phyloP scores from a whole-genome alignment of 192 early-diverging fungal genomes.

The Coemansia sp. region DNA sequence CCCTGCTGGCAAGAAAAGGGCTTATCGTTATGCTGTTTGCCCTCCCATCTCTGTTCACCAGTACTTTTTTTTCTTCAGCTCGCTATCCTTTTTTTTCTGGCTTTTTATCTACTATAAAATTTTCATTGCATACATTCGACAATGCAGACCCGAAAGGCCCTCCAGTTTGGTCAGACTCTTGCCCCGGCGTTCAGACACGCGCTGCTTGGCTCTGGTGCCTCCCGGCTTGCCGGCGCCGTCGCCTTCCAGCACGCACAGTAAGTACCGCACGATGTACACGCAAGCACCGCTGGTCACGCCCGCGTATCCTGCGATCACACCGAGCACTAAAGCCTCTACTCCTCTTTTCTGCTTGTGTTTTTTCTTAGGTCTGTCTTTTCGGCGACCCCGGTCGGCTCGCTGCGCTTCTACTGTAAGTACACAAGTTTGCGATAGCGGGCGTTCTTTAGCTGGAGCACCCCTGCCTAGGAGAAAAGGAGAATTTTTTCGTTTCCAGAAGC shows the following conservation, averaged over 20 bases:
- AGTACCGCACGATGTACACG: slow-evolving; percentile 11
- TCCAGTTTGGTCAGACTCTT: slow-evolving; percentile 42
- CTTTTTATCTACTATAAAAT: slow-evolving; percentile 9
- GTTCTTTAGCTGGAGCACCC: neutral
- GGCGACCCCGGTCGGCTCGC: slow-evolving; percentile 14
- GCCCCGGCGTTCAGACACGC: slow-evolving; percentile 43
- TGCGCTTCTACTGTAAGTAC: slow-evolving; percentile 55
- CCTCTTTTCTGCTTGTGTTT: neutral
- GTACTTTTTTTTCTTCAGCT: neutral
- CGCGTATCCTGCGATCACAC: neutral
- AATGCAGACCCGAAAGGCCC: slow-evolving; percentile 48
- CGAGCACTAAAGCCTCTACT: neutral
- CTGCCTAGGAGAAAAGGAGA: slow-evolving; percentile 15
- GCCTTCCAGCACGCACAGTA: slow-evolving; percentile 47
- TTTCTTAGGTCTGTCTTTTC: slow-evolving; percentile 37
- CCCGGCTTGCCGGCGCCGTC: slow-evolving; percentile 29
- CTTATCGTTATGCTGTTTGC: neutral
- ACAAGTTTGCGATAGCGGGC: neutral
- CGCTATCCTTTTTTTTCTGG: slow-evolving; percentile 5
- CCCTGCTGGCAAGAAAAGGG: neutral
- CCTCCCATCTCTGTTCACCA: slow-evolving; percentile 6
- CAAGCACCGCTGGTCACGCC: neutral
- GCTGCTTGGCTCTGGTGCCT: slow-evolving; percentile 17
- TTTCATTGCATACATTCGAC: slow-evolving; percentile 20
- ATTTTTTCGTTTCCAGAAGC: slow-evolving; percentile 15